Conservation (phyloP, 352 stramenopile genomes). For the Phytophthora pistaciae region DNA sequence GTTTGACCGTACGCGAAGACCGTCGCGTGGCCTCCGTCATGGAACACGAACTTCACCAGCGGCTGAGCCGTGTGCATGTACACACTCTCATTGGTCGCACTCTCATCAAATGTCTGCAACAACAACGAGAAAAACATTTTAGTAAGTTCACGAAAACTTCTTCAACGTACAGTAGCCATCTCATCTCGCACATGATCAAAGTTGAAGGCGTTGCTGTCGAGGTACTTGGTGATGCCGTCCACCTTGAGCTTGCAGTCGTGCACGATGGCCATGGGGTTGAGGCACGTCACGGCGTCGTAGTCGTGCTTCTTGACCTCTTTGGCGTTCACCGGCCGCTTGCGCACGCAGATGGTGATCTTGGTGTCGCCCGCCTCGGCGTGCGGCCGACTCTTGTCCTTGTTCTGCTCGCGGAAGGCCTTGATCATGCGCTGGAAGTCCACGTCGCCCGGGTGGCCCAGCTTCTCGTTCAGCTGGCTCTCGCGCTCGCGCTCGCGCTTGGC, state of each 20-base stretch:
- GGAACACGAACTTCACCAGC: slow-evolving; percentile 95
- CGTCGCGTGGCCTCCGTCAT: slow-evolving; percentile 92
- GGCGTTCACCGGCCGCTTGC: slow-evolving; percentile 95
- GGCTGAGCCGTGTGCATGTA: slow-evolving; percentile 93
- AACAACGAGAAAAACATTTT: not conserved
- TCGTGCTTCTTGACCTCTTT: slow-evolving; percentile 93
- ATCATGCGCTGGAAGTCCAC: slow-evolving; percentile 95
- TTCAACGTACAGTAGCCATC: not conserved
- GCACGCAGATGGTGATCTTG: slow-evolving; percentile 97
- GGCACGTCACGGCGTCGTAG: slow-evolving; percentile 96
- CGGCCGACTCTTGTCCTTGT: slow-evolving; percentile 57
- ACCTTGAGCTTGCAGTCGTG: slow-evolving; percentile 98
- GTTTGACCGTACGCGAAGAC: slow-evolving; percentile 98
- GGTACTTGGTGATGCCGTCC: slow-evolving; percentile 99
- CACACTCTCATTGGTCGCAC: slow-evolving; percentile 93
- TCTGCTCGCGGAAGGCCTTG: slow-evolving; percentile 84
- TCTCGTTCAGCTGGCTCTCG: slow-evolving; percentile 86
- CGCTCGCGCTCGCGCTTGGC: slow-evolving; percentile 88
- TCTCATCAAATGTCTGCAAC: slow-evolving; percentile 95
- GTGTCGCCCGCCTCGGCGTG: slow-evolving; percentile 65
- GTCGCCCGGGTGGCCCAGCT: slow-evolving; percentile 83
- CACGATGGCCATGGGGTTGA: slow-evolving; percentile 95
- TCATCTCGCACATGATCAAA: slow-evolving; percentile 72
- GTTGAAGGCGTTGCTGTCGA: slow-evolving; percentile 97
- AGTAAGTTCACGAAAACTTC: not conserved